Base-by-base conservation (phyloP, 2,329 filamentous ascomycete species). In the Zasmidium angulare region DNA sequence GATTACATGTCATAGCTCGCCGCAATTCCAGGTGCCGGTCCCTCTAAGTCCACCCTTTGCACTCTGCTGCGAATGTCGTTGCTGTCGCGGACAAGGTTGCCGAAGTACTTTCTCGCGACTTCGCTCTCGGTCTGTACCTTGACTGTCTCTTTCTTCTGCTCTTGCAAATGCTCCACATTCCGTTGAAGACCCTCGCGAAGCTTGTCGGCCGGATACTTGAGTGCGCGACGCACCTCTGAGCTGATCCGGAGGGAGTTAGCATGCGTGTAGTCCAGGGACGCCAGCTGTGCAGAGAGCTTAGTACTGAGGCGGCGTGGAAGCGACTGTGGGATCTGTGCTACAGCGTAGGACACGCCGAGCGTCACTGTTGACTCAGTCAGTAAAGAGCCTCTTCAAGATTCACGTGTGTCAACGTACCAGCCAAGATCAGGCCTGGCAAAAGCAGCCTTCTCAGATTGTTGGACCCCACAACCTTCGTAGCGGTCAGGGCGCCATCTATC, bases 251-350 rank as follows among this genome's bases (percentile, higher is more conserved):
- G 81, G 48, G 92, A 86, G 78, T 99, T 99, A 65, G 85, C 78
- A 75, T 99, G 95, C 1, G 95, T 90, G 72, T 98, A 99, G 78
- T 99, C 95, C 71, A 96, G 86, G 19, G 89, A 84, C 7, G 84
- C 79, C 40, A 99, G 86, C 69, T 92, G 90, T 29, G 85, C 80
- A 1, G 91, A 88, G 59, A 99, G 89, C 78, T 98, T 98, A 70
- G 83, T 83, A 46, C 89, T 89, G 4, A 99, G 85, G 11, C 92
- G 91, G 55, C 88, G 89, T 1, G 95, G 95, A 0, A 99, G 86
- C 0, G 93, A 95, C 55, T 89, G 85, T 20, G 95, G 95, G 64
- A 99, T 96, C 64, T 93, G 90, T 59, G 88, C 87, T 22, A 99
- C 79, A 58, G 96, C 81, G 74, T 96, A 98, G 61, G 88, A 88